These are phyloP conservation scores for Caryopteris hybrid DNA, from an alignment of 305 asterid genomes.

Conservation along the genomic window DNA sequence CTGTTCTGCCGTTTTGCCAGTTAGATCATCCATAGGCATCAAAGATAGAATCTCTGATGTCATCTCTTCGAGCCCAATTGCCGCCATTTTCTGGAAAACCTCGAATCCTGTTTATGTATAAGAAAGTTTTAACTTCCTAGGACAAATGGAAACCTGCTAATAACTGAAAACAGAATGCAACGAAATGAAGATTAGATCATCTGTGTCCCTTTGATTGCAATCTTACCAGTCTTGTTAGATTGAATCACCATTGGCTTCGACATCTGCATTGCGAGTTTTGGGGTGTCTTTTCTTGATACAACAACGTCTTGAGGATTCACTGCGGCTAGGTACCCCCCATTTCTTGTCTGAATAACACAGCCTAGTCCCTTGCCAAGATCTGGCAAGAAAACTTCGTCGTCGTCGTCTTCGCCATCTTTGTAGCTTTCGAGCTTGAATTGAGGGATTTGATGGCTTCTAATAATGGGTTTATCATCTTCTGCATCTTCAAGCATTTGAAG, in stretches of 20 bases:
- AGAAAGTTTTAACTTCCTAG: no score
- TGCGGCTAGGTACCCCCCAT: constrained; percentile 82
- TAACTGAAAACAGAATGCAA: no score
- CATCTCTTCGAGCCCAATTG: constrained; percentile 55
- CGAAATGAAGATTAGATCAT: no score
- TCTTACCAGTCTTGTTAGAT: constrained; percentile 19
- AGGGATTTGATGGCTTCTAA: constrained; percentile 12
- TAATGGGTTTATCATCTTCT: constrained; percentile 23
- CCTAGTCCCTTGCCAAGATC: constrained; percentile 92
- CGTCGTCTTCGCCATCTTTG: constrained; percentile 20
- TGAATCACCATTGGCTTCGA: constrained; percentile 62
- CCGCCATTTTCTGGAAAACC: constrained; percentile 68
- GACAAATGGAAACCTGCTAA: no score
- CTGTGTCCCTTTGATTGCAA: no score
- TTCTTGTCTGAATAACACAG: constrained; percentile 73
- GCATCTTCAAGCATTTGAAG: constrained; percentile 73
- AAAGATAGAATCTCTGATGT: constrained; percentile 48
- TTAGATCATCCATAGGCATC: constrained; percentile 81
- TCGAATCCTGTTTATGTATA: constrained; percentile 41
- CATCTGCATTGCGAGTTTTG: constrained; percentile 83
- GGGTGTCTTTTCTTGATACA: constrained; percentile 46
- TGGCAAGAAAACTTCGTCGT: constrained; percentile 41
- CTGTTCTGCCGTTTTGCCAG: constrained; percentile 86
- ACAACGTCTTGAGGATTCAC: constrained; percentile 57
- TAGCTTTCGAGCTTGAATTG: constrained; percentile 19